phyloP scores from a whole-genome alignment of 495 filamentous ascomycete genomes.

The Talaromyces stipitatus region DNA sequence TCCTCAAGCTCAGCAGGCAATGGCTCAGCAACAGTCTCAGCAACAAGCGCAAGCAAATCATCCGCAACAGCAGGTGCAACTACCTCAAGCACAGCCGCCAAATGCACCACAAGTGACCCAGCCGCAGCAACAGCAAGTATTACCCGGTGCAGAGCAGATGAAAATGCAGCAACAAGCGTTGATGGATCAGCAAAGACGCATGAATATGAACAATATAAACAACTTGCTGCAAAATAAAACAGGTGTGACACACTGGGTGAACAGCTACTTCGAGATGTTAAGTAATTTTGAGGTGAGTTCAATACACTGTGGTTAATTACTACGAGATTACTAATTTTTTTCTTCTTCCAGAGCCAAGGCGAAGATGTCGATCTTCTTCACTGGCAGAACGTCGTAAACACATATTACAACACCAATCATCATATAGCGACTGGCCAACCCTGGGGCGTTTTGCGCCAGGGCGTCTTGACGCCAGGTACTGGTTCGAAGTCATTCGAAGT shows the following conservation, averaged over 20 bases:
- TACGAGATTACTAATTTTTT: conserved; percentile 1
- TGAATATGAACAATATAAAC: conserved; percentile 43
- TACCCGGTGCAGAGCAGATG: conserved; percentile 35
- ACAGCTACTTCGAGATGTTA: conserved; percentile 63
- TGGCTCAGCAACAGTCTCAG: conserved; percentile 25
- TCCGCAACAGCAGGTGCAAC: conserved; percentile 27
- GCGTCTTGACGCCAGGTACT: conserved; percentile 43
- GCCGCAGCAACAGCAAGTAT: conserved; percentile 27
- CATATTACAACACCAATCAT: conserved; percentile 53
- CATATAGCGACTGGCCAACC: conserved; percentile 14
- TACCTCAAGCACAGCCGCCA: conserved; percentile 31
- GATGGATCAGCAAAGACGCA: conserved; percentile 30
- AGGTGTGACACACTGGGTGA: conserved; percentile 33
- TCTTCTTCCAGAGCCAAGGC: conserved; percentile 39
- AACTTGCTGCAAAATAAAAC: conserved; percentile 36
- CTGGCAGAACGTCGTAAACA: conserved; percentile 69
- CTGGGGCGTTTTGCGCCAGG: conserved; percentile 59
- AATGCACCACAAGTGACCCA: conserved; percentile 17
- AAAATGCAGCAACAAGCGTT: conserved; percentile 30
- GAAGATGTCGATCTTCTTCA: conserved; percentile 54
- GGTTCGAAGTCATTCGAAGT: conserved; percentile 71
- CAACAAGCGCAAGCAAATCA: conserved; percentile 16
- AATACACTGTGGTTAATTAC: conserved; percentile 4
- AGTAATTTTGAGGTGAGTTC: conserved; percentile 55
- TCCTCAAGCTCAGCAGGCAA: conserved; percentile 33